phyloP scores from a whole-genome alignment of 2,329 filamentous ascomycete genomes.

The Aspergillus pseudoglaucus region DNA sequence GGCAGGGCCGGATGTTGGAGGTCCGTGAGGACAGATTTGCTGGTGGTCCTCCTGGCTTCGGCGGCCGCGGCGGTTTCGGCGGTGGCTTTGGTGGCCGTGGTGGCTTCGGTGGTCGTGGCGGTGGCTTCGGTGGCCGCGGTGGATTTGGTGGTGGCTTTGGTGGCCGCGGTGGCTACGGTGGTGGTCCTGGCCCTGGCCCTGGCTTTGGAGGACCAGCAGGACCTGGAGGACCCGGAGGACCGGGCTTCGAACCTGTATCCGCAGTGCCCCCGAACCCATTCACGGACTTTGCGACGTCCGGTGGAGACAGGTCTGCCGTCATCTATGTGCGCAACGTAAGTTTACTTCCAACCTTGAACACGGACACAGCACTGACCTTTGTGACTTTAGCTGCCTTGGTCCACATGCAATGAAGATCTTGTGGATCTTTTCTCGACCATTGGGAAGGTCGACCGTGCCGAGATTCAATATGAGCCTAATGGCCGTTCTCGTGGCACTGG shows the following conservation, averaged over 20 bases:
- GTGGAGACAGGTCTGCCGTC: conserved; percentile 71
- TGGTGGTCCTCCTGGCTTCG: conserved; percentile 46
- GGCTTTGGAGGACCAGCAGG: conserved; percentile 48
- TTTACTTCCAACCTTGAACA: conserved; percentile 14
- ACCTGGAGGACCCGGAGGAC: conserved; percentile 19
- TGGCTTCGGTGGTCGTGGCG: conserved; percentile 37
- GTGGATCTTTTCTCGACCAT: conserved; percentile 97
- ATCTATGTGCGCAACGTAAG: conserved; percentile 98
- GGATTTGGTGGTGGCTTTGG: conserved; percentile 49
- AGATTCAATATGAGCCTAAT: conserved; percentile 97
- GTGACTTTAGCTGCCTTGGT: conserved; percentile 76
- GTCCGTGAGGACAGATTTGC: conserved; percentile 96
- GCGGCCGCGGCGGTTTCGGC: conserved; percentile 35
- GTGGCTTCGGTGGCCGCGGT: conserved; percentile 44
- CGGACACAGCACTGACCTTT: conserved; percentile 11
- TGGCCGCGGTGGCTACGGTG: conserved; percentile 37
- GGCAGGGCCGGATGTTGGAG: conserved; percentile 89
- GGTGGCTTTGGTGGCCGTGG: conserved; percentile 37
- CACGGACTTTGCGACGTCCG: conserved; percentile 83
- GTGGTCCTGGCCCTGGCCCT: conserved; percentile 25
- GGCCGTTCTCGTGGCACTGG: conserved; percentile 91
- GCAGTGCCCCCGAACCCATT: conserved; percentile 72
- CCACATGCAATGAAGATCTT: conserved; percentile 95
- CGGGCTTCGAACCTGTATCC: conserved; percentile 36
- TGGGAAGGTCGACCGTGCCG: conserved; percentile 95